A percentile compares a stretch with the other conserved stretches of the same genome.
Evolutionary conservation across 345 rosid species (phyloP).

Genomic region (Carallia brachiata): DNA sequence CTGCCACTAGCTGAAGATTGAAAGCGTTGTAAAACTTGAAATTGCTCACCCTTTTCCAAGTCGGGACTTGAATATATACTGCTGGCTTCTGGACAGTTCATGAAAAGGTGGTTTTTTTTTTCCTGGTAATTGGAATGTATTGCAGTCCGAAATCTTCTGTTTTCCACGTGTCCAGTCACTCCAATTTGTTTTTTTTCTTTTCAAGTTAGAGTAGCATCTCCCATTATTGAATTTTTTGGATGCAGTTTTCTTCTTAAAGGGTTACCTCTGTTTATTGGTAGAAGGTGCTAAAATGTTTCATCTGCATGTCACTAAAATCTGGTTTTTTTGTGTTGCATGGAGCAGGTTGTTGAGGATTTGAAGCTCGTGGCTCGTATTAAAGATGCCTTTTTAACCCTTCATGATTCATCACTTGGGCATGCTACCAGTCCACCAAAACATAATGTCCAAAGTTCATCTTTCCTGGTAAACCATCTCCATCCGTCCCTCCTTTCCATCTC

Average conservation of each 20-base stretch:
- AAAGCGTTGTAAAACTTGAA: not conserved
- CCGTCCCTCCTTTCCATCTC: conserved; percentile 6
- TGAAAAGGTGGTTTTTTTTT: not conserved
- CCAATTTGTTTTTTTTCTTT: not conserved
- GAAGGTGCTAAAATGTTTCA: not conserved
- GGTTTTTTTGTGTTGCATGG: conserved; percentile 16
- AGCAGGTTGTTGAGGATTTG: conserved; percentile 69
- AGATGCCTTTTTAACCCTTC: conserved; percentile 55
- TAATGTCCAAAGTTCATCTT: conserved; percentile 40
- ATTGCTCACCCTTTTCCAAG: not conserved
- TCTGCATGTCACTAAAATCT: conserved; percentile 4
- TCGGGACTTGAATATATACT: not conserved
- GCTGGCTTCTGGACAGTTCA: not conserved
- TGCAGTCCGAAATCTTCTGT: not conserved
- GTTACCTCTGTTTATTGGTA: not conserved
- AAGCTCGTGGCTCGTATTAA: conserved; percentile 59
- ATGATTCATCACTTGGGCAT: conserved; percentile 51
- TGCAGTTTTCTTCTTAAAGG: not conserved
- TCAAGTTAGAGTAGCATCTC: conserved; percentile 1
- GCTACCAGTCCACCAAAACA: conserved; percentile 37
- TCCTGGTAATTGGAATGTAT: not conserved
- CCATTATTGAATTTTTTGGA: not conserved
- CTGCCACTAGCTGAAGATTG: not conserved
- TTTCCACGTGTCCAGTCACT: not conserved
- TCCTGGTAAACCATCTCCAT: conserved; percentile 43